Percentiles rank a stretch among this genome's conserved stretches.
These are phyloP conservation scores for Didymella sp. DNA, from an alignment of 2,329 filamentous ascomycete species.

Conservation along the genomic window DNA sequence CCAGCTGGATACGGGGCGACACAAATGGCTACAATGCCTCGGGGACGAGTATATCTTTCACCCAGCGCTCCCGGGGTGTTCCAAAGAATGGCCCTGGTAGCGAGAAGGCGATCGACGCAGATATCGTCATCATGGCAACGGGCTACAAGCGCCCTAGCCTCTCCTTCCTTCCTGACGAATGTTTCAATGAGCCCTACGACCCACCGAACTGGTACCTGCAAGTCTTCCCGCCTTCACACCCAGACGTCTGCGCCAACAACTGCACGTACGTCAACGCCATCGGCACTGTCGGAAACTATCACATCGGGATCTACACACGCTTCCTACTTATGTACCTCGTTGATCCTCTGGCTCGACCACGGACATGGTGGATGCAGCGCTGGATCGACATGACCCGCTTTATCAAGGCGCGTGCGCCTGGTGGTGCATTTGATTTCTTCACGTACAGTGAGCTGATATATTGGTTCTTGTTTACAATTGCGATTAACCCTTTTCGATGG, in stretches of 20 bases:
- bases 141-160: conserved; percentile 79
- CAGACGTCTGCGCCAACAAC: conserved; percentile 80
- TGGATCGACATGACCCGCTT: conserved; percentile 86
- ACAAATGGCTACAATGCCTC: conserved; percentile 69
- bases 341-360: conserved; percentile 77
- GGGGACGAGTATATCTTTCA: conserved; percentile 73
- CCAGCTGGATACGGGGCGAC: conserved; percentile 82
- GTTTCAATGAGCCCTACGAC: conserved; percentile 74
- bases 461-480: conserved; percentile 82
- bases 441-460: conserved; percentile 84
- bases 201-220: conserved; percentile 91
- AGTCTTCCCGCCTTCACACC: conserved; percentile 78
- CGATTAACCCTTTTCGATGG: conserved; percentile 85
- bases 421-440: conserved; percentile 84
- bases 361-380: conserved; percentile 75
- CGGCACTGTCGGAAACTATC: conserved; percentile 83
- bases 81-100: conserved; percentile 77
- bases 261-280: conserved; percentile 83
- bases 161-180: conserved; percentile 74
- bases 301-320: conserved; percentile 88
- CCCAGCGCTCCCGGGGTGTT: conserved; percentile 73
- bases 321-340: conserved; percentile 86
- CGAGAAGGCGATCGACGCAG: conserved; percentile 70
- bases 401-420: conserved; percentile 71
- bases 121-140: conserved; percentile 83